Evolutionary conservation across 345 rosid genomes (phyloP).

Genomic region (Eutrema yunnanense): DNA sequence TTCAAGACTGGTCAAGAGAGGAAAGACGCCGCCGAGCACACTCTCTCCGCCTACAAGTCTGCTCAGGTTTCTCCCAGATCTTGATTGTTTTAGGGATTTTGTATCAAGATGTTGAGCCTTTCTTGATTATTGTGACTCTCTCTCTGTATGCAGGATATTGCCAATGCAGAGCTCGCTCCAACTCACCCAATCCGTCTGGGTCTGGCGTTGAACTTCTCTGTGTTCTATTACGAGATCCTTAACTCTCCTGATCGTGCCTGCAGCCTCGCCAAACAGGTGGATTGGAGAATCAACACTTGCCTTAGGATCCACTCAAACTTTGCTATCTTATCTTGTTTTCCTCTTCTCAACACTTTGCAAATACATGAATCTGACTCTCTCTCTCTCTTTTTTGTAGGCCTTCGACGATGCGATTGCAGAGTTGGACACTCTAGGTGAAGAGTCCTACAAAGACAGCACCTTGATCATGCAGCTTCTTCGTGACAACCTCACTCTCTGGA

Average conservation of each 20-base stretch:
- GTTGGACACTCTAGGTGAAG: constrained; percentile 94
- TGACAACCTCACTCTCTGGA: constrained; percentile 97
- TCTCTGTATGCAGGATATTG: constrained; percentile 58
- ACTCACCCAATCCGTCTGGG: constrained; percentile 96
- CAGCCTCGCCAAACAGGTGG: constrained; percentile 85
- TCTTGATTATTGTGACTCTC: not conserved
- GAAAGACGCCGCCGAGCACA: constrained; percentile 86
- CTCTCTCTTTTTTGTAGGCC: constrained; percentile 35
- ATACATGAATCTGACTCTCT: no score
- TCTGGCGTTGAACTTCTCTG: constrained; percentile 87
- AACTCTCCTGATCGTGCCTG: constrained; percentile 97
- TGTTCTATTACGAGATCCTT: constrained; percentile 86
- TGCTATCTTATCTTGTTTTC: no score
- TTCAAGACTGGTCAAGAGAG: constrained; percentile 85
- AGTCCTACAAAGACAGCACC: constrained; percentile 97
- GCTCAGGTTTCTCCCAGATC: constrained; percentile 69
- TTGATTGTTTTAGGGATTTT: not conserved
- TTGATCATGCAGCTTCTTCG: constrained; percentile 99
- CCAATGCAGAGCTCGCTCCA: constrained; percentile 77
- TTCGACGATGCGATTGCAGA: constrained; percentile 98
- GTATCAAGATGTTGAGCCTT: not conserved
- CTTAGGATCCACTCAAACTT: no score
- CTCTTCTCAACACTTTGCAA: no score
- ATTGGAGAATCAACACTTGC: not conserved
- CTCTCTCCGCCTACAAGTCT: constrained; percentile 84